A percentile compares a stretch with the other conserved stretches of the same genome.
Evolutionary conservation across 345 rosid species (phyloP).

Genomic region (Populus tremula): DNA sequence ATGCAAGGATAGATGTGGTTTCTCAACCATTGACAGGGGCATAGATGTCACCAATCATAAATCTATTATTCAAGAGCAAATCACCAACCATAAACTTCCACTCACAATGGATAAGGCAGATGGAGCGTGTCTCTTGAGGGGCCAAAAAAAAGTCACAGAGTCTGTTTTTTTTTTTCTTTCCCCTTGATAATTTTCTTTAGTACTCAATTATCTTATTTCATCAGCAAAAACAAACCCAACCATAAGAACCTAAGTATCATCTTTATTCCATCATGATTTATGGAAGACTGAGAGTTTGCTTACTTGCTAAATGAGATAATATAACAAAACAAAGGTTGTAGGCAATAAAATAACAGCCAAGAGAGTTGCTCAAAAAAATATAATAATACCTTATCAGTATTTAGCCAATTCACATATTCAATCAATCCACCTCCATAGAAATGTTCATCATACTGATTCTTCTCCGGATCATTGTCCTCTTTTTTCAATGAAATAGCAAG

Average conservation of each 20-base stretch:
- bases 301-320: constrained; percentile 3
- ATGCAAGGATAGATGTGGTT: background rate
- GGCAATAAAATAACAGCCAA: background rate
- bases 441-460: constrained; percentile 60
- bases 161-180: background rate
- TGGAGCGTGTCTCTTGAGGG: background rate
- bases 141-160: background rate
- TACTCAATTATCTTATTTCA: background rate
- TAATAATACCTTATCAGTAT: constrained; percentile 69
- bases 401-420: constrained; percentile 93
- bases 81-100: background rate
- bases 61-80: background rate
- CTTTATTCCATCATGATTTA: background rate
- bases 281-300: background rate
- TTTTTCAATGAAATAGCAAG: constrained; percentile 61
- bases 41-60: background rate
- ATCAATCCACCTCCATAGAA: constrained; percentile 79
- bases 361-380: background rate
- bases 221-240: background rate
- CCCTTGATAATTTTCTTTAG: background rate
- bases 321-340: background rate
- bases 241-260: background rate
- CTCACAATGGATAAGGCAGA: background rate
- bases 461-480: constrained; percentile 60
- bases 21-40: background rate